These are phyloP conservation scores for Dictyostelium brefeldianum DNA, from an alignment of 78 protist genomes.

Conservation along the genomic window DNA sequence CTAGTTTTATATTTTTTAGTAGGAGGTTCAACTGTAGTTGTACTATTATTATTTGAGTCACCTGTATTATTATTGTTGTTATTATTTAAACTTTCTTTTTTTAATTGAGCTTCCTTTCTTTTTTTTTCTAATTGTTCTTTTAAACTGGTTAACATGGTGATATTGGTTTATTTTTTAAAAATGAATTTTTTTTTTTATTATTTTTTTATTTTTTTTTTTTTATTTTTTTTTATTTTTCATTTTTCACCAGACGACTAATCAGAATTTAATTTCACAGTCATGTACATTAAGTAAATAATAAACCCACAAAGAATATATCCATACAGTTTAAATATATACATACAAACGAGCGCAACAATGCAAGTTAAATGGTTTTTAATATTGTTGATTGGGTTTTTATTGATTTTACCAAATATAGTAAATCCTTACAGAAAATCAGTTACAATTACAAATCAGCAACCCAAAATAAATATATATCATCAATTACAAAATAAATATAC, in stretches of 20 bases:
- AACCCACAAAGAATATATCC: too few species aligned
- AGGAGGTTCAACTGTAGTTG: not conserved
- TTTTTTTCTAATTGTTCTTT: slow-evolving; percentile 58
- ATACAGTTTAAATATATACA: too few species aligned
- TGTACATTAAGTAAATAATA: too few species aligned
- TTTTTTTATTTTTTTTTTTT: too few species aligned
- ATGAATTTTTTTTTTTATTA: not conserved
- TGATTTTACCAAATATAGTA: slow-evolving; percentile 52
- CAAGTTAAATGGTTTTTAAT: slow-evolving; percentile 65
- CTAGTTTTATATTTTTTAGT: slow-evolving; percentile 73
- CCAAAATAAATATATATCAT: slow-evolving; percentile 69
- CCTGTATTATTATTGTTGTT: not conserved
- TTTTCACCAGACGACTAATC: not conserved
- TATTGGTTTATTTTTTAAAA: not conserved
- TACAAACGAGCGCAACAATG: not conserved
- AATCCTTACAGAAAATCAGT: slow-evolving; percentile 64
- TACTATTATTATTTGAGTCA: not conserved
- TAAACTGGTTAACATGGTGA: slow-evolving; percentile 15
- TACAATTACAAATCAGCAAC: slow-evolving; percentile 61
- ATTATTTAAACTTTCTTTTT: not conserved
- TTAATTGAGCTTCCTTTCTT: slow-evolving; percentile 13
- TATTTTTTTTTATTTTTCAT: too few species aligned
- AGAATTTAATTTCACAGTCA: too few species aligned
- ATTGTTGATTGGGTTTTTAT: slow-evolving; percentile 49
- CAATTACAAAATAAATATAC: not conserved